A percentile compares a stretch with the other conserved stretches of the same genome.
Conservation (phyloP, 2,329 filamentous ascomycete species). For the Zelopaecilomyces penicillatus region DNA sequence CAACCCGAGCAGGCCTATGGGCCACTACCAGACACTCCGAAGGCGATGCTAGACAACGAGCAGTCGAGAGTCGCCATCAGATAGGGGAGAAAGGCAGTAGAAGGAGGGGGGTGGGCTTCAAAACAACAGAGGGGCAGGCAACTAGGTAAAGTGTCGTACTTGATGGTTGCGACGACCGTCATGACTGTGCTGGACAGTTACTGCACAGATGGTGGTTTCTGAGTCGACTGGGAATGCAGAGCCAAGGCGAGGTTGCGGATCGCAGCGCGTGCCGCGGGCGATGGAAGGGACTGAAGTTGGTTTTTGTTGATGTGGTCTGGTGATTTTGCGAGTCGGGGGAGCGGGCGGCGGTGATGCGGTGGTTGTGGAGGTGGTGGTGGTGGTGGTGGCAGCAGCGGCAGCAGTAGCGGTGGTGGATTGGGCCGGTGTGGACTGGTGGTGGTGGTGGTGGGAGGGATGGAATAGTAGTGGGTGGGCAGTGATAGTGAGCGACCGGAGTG, state of each 20-base stretch:
- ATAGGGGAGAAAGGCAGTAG: slow-evolving; percentile 1
- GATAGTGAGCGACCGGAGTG: slow-evolving; percentile 2
- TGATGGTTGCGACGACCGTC: slow-evolving; percentile 58
- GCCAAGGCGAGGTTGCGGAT: slow-evolving; percentile 10
- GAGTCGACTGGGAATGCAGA: slow-evolving; percentile 5
- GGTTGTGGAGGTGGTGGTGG: neutral
- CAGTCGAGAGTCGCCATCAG: neutral
- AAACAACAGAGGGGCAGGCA: slow-evolving; percentile 11
- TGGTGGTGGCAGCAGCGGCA: slow-evolving; percentile 6
- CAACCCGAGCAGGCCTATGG: no score
- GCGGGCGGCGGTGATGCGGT: slow-evolving; percentile 2
- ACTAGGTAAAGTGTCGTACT: slow-evolving; percentile 35
- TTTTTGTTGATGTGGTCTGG: slow-evolving; percentile 7
- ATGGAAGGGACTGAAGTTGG: slow-evolving; percentile 6
- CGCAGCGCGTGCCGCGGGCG: slow-evolving; percentile 16
- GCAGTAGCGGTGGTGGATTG: neutral
- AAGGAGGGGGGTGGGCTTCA: slow-evolving; percentile 6
- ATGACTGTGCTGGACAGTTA: slow-evolving; percentile 33
- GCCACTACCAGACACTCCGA: no score
- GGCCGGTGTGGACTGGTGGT: neutral
- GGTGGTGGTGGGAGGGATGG: neutral
- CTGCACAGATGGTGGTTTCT: slow-evolving; percentile 26
- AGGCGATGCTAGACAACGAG: no score
- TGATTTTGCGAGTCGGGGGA: slow-evolving; percentile 5
- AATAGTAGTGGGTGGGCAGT: neutral